Percentiles rank a stretch among this genome's conserved stretches.
Conservation (phyloP, 177 flowering plant genomes). For the Vitis hybrid region DNA sequence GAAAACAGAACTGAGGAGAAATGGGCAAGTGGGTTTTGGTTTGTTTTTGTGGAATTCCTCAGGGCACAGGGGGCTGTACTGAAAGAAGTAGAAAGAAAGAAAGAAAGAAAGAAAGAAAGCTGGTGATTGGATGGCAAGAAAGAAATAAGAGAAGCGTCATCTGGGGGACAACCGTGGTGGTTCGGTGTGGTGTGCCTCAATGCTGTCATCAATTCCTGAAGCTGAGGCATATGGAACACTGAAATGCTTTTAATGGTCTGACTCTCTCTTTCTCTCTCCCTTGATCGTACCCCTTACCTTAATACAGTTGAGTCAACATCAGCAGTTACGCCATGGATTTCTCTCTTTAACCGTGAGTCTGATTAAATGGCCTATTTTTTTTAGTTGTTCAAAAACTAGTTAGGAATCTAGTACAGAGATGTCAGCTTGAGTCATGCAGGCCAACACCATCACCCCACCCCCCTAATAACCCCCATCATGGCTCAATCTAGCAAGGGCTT, state of each 20-base stretch:
- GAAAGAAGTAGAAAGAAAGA: background rate
- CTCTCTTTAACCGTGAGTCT: background rate
- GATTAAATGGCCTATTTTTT: background rate
- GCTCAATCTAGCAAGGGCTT: background rate
- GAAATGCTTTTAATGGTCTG: slow-evolving; percentile 26
- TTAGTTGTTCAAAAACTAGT: background rate
- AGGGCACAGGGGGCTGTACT: background rate
- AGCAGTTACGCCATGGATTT: slow-evolving; percentile 16
- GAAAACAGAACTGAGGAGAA: too few species aligned
- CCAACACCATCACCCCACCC: background rate
- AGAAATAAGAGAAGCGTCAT: slow-evolving; percentile 16
- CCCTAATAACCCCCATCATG: too few species aligned
- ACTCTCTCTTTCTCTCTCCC: slow-evolving; percentile 10
- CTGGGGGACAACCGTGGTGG: slow-evolving; percentile 8
- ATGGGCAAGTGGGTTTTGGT: too few species aligned
- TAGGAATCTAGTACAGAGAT: background rate
- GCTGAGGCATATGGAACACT: slow-evolving; percentile 26
- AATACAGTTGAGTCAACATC: slow-evolving; percentile 27
- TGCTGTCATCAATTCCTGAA: slow-evolving; percentile 30
- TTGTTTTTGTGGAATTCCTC: too few species aligned
- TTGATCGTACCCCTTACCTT: background rate
- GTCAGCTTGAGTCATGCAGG: slow-evolving; percentile 13
- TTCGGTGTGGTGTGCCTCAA: background rate
- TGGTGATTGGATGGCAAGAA: slow-evolving; percentile 6
- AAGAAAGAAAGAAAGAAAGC: background rate